These are phyloP conservation scores for Simmondsia chinensis DNA, from an alignment of 148 eudicot species.

Conservation along the genomic window DNA sequence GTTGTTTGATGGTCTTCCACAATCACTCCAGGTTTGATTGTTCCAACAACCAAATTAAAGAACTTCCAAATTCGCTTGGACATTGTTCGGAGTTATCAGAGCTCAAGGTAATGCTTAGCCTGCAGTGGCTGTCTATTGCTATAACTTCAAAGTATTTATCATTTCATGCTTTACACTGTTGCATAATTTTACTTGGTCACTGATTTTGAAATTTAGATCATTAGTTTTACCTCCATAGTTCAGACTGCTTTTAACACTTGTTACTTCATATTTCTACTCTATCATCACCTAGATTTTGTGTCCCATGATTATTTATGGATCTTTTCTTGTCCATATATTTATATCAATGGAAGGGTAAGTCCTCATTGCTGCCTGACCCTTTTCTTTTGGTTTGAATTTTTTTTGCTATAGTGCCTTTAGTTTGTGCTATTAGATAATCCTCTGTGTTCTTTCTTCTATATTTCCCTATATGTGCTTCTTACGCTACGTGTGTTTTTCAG, in stretches of 20 bases:
- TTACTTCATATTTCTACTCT: background rate
- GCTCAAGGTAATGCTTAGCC: conserved; percentile 46
- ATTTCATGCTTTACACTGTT: conserved; percentile 2
- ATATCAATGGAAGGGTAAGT: too few species aligned
- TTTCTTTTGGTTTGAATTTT: too few species aligned
- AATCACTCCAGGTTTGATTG: conserved; percentile 69
- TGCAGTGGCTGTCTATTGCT: background rate
- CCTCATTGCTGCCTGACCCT: background rate
- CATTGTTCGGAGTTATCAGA: conserved; percentile 64
- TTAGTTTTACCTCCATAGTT: too few species aligned
- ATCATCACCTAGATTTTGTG: background rate
- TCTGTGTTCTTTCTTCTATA: too few species aligned
- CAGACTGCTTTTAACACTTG: too few species aligned
- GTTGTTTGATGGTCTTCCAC: too few species aligned
- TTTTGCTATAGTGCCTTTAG: too few species aligned
- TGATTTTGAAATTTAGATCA: background rate
- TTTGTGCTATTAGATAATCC: too few species aligned
- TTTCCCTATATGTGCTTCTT: too few species aligned
- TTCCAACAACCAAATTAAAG: conserved; percentile 68
- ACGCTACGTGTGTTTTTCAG: too few species aligned
- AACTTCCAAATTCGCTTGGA: conserved; percentile 74
- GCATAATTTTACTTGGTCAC: background rate
- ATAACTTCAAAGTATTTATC: background rate
- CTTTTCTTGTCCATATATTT: too few species aligned
- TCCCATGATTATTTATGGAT: background rate